Evolutionary conservation across 1,139 yeast genomes (phyloP).

Genomic region (Candida mesenterica): DNA sequence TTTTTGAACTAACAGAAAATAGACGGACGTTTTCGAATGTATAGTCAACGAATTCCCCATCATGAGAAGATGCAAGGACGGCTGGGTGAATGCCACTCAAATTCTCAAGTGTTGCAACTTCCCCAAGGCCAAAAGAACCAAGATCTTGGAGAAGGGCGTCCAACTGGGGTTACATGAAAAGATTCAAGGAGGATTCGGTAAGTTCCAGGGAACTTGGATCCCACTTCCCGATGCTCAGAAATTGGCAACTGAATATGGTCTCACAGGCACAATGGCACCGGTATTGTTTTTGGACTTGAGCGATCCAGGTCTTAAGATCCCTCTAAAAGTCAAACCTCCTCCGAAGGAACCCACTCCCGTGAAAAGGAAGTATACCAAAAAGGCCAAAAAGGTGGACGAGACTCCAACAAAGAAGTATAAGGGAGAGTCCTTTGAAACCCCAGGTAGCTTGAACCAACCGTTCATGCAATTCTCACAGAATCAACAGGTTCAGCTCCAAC

Average conservation of each 20-base stretch:
- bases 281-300: conserved; percentile 49
- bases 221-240: conserved; percentile 64
- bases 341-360: conserved; percentile 45
- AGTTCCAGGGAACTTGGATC: conserved; percentile 98
- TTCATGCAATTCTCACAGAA: conserved; percentile 12
- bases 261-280: conserved; percentile 54
- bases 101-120: conserved; percentile 91
- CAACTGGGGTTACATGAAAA: conserved; percentile 86
- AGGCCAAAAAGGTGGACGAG: conserved; percentile 32
- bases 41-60: conserved; percentile 79
- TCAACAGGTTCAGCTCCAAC: conserved; percentile 11
- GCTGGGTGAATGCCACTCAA: conserved; percentile 98
- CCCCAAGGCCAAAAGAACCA: conserved; percentile 90
- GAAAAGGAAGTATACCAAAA: conserved; percentile 45
- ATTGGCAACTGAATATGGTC: conserved; percentile 53
- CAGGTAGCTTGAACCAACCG: conserved; percentile 12
- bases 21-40: conserved; percentile 77
- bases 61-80: conserved; percentile 88
- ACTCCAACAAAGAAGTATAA: conserved; percentile 39
- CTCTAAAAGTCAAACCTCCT: conserved; percentile 45
- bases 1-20: neutral
- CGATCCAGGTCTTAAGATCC: conserved; percentile 48
- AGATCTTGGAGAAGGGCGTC: conserved; percentile 88
- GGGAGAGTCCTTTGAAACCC: conserved; percentile 14
- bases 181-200: conserved; percentile 96